phyloP scores from a whole-genome alignment of 2,329 filamentous ascomycete species.

The Rhinocladiella similis region DNA sequence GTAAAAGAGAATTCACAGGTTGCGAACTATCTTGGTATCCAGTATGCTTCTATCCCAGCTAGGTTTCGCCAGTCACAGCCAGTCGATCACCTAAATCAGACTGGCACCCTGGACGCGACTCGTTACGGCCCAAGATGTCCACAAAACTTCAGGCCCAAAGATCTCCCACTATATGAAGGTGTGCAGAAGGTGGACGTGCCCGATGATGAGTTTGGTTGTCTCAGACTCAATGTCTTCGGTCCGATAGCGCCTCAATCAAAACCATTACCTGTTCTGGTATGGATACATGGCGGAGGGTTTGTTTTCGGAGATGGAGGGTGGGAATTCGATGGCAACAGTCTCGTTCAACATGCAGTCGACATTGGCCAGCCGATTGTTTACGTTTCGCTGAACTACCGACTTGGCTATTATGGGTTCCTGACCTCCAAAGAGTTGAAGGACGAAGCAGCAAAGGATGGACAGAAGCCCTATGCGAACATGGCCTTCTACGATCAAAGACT shows the following conservation, averaged over 20 bases:
- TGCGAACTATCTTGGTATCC: slow-evolving; percentile 38
- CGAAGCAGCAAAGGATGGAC: slow-evolving; percentile 40
- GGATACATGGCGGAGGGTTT: slow-evolving; percentile 26
- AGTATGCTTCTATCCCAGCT: slow-evolving; percentile 37
- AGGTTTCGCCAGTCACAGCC: slow-evolving; percentile 36
- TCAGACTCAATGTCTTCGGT: slow-evolving; percentile 33
- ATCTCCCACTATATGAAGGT: slow-evolving; percentile 11
- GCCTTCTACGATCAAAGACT: slow-evolving; percentile 43
- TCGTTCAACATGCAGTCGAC: slow-evolving; percentile 19
- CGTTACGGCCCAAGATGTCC: slow-evolving; percentile 34
- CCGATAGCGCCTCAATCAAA: slow-evolving; percentile 4
- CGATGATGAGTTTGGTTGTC: slow-evolving; percentile 26
- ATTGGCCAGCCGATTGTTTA: slow-evolving; percentile 29
- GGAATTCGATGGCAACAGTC: slow-evolving; percentile 17
- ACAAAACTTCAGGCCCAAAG: slow-evolving; percentile 20
- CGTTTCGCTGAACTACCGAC: slow-evolving; percentile 35
- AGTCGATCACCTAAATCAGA: slow-evolving; percentile 31
- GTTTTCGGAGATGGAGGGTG: slow-evolving; percentile 21
- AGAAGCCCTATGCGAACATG: slow-evolving; percentile 37
- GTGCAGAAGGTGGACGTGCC: slow-evolving; percentile 30
- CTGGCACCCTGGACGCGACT: slow-evolving; percentile 36
- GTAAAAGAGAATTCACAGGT: slow-evolving; percentile 23
- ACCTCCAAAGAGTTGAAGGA: slow-evolving; percentile 50
- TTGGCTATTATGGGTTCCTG: slow-evolving; percentile 38
- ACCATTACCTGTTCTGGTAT: slow-evolving; percentile 24